Percentiles rank a stretch among this genome's conserved stretches.
Evolutionary conservation across 352 stramenopile species (phyloP).

Genomic region (Pythium folliculosum): DNA sequence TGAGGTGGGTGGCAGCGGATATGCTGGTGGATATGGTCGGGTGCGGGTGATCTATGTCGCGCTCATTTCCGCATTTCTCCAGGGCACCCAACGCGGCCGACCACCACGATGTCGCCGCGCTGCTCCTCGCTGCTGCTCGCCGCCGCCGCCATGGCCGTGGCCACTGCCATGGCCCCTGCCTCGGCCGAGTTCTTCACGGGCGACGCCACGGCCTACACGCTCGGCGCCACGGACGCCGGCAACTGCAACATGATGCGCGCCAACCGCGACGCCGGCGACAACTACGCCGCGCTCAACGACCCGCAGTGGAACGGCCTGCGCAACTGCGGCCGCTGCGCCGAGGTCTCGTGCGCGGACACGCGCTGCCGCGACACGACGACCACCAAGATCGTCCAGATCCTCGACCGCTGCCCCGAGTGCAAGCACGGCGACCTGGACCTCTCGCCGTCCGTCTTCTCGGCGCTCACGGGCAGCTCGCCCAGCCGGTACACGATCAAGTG

Average conservation of each 20-base stretch:
- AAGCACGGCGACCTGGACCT: constrained; percentile 54
- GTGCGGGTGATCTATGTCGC: not conserved
- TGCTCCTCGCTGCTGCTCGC: not conserved
- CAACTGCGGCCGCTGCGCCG: constrained; percentile 43
- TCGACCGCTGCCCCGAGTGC: constrained; percentile 66
- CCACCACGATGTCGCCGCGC: not conserved
- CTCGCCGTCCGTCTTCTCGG: constrained; percentile 41
- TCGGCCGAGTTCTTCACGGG: constrained; percentile 24
- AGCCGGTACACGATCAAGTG: constrained; percentile 38
- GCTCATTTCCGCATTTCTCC: not conserved
- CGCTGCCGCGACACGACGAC: constrained; percentile 31
- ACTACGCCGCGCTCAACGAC: constrained; percentile 68
- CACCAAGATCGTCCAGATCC: constrained; percentile 61
- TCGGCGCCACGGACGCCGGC: constrained; percentile 14
- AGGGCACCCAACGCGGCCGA: not conserved
- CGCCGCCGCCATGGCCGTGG: not conserved
- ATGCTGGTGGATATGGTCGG: constrained; percentile 6
- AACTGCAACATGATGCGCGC: constrained; percentile 71
- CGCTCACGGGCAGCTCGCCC: constrained; percentile 33
- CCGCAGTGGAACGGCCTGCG: constrained; percentile 47
- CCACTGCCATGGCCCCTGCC: not conserved
- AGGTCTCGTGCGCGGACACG: constrained; percentile 45
- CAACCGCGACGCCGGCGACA: constrained; percentile 35
- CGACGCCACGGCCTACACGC: constrained; percentile 30
- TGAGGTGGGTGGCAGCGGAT: not conserved